Evolutionary conservation across 768 basidiomycete genomes (phyloP), one percentile per base, ranked within the genome.

Genomic region (Floccularia luteovirens): DNA sequence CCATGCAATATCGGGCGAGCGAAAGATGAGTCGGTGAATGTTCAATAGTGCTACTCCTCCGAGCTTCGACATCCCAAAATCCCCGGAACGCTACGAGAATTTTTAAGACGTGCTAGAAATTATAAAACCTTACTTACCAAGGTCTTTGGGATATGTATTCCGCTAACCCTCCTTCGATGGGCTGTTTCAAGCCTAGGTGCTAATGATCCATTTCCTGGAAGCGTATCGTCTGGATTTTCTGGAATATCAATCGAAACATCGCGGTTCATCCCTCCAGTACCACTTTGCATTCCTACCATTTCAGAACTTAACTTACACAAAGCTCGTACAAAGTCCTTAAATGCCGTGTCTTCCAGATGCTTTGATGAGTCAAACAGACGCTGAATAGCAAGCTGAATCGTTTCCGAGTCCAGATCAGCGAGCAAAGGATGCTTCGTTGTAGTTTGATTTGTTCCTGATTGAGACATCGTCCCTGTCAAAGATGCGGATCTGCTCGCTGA

Each of bases 1-100:
- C 92, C 93, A 97, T 2, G 89, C 91, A 8, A 92, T 64, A 10
- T 82, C 79, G 0, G 89, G 79, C 8, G 83, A 72, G n/a, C 82
- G 74, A 45, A 83, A 84, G 35, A 96, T 82, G 13, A 99, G 68
- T 3, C 94, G 80, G 54, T 88, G 79, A 19, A 96, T 81, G 53
- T 97, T 99, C 39, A 89, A 70, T 48, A 79, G 68, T 0, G 83
- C 73, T 7, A 94, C 82, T 1, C 77, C 74, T 6, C 90, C 86
- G 17, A 97, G 64, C 53, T 89, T 90, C 43, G 76, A 76, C 42
- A 97, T 82, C n/a, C 90, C 89, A 63, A 96, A 98, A 47, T 99
- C 94, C 0, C 88, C 89, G 0, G 85, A 74, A n/a, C 86, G 75
- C 87, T 91, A 42, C 14, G 20, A 20, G 13, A 19, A n/a, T n/a